Evolutionary conservation across 2,329 filamentous ascomycete species (phyloP).

Genomic region (Verticillium klebahnii): DNA sequence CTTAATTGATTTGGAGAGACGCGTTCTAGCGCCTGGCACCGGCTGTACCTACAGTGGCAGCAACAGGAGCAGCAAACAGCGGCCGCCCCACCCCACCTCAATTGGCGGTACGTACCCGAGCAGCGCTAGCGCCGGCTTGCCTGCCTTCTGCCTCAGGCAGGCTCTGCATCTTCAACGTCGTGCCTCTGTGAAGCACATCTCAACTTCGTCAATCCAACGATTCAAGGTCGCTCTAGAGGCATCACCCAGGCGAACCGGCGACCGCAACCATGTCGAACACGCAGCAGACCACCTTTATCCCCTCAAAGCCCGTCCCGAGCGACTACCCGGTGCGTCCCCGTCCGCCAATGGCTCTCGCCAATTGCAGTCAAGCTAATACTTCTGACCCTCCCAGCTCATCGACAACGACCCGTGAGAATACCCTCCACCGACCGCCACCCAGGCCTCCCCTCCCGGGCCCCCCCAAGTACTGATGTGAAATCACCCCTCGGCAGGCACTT

Average conservation of each 20-base stretch:
- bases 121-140: neutral
- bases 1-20: slow-evolving; percentile 1
- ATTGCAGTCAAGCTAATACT: slow-evolving; percentile 14
- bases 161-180: slow-evolving; percentile 1
- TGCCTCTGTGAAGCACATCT: neutral
- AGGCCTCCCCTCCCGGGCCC: neutral
- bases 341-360: slow-evolving; percentile 15
- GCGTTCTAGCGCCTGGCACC: neutral
- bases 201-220: neutral
- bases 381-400: slow-evolving; percentile 68
- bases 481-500: slow-evolving; percentile 62
- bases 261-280: slow-evolving; percentile 14
- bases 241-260: slow-evolving; percentile 8
- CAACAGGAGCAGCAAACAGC: too few species aligned
- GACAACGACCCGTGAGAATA: slow-evolving; percentile 90
- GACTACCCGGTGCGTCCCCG: slow-evolving; percentile 74
- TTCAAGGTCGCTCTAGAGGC: neutral
- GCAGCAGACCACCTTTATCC: slow-evolving; percentile 49
- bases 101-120: neutral
- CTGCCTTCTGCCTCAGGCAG: neutral
- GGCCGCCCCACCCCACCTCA: neutral
- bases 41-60: neutral
- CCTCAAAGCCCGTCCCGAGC: slow-evolving; percentile 69
- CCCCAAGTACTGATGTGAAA: slow-evolving; percentile 8
- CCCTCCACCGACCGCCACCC: slow-evolving; percentile 2